Evolutionary conservation across 2,329 filamentous ascomycete species (phyloP), one percentile per base, ranked within the genome.

Genomic region (Beauveria medogensis): DNA sequence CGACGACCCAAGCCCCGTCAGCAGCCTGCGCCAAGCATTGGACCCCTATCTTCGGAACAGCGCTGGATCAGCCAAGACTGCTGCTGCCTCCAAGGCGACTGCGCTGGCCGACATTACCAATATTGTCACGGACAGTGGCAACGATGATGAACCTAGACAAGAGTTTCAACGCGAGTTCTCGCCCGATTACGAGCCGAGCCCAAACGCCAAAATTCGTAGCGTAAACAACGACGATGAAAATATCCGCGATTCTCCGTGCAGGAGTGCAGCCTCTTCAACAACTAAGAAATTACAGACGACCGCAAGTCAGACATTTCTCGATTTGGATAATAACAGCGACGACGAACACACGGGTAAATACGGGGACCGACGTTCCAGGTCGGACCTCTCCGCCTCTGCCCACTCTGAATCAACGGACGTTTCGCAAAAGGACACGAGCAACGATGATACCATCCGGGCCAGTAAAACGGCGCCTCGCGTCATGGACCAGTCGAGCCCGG

Each of bases 11-110:
- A 91, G 85, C 68, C 86, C 90, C 18, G 84, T 88, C 43, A 94
- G 89, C 71, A 96, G 91, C 73, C 77, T 96, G 66, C 85, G 90
- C 63, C 84, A 90, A 74, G 89, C 90, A 57, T 96, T 96, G 91
- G 89, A 88, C 73, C 91, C 90, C 7, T 97, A 91, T 71, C 76
- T 96, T 22, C 75, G 73, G 59, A 70, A 67, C 37, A 73, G 70
- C 59, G 69, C 69, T 2, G 68, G 48, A 55, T 46, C 63, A 40
- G 50, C 43, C 63, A 22, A 52, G 63, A 40, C 68, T 60, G 50
- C 65, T 30, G 67, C 67, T 60, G 66, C 67, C 50, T 64, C 67
- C 51, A 70, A 69, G 26, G 62, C 69, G 24, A 66, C 66, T 3
- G 63, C 68, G 16, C 62, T 69, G 26, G 61, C 66, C 6, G 69